phyloP scores from a whole-genome alignment of 495 filamentous ascomycete species.

The Penicillium taxi region DNA sequence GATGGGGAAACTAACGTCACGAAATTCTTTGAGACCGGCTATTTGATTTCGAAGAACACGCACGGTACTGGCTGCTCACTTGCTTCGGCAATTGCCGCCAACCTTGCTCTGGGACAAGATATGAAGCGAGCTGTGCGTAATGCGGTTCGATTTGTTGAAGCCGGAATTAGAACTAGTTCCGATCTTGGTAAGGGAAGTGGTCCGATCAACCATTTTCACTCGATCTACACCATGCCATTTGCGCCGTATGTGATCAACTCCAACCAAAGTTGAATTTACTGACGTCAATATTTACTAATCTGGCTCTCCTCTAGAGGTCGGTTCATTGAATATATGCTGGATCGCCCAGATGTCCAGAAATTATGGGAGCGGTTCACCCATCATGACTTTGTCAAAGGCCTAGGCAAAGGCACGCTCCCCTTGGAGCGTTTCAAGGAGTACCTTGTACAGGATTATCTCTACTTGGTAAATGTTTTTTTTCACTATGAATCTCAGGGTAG shows the following conservation, averaged over 20 bases:
- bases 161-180: slow-evolving; percentile 69
- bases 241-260: slow-evolving; percentile 52
- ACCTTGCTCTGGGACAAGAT: slow-evolving; percentile 60
- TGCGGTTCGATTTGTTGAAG: slow-evolving; percentile 74
- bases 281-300: slow-evolving; percentile 3
- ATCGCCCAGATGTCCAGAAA: slow-evolving; percentile 58
- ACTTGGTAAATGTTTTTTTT: slow-evolving; percentile 51
- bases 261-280: neutral
- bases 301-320: slow-evolving; percentile 46
- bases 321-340: slow-evolving; percentile 80
- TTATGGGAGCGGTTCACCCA: slow-evolving; percentile 68
- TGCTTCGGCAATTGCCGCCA: slow-evolving; percentile 86
- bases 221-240: slow-evolving; percentile 70
- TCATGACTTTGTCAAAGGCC: slow-evolving; percentile 69
- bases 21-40: slow-evolving; percentile 55
- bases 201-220: slow-evolving; percentile 93
- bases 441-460: slow-evolving; percentile 83
- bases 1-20: slow-evolving; percentile 44
- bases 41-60: slow-evolving; percentile 66
- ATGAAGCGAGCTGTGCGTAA: slow-evolving; percentile 56
- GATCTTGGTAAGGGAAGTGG: slow-evolving; percentile 74
- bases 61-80: slow-evolving; percentile 95
- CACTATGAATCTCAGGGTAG: neutral
- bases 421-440: slow-evolving; percentile 73
- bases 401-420: slow-evolving; percentile 68